Base-by-base conservation (phyloP, 305 asterid species). In the Fraxinus paxiana region DNA sequence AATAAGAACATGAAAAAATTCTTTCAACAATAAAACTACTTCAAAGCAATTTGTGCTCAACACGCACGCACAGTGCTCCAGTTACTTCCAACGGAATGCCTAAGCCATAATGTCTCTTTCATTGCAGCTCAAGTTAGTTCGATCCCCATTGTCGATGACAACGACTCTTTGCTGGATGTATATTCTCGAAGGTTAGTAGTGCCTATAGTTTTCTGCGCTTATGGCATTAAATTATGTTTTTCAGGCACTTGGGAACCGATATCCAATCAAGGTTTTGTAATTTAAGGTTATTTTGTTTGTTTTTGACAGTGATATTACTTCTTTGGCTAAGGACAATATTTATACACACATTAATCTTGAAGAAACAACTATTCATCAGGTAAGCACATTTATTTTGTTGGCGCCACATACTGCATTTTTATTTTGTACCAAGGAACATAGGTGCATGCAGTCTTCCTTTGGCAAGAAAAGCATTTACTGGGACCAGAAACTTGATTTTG, bases 91-190 rank as follows among this genome's bases (percentile, higher is more conserved):
- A 37, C n/a, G 3, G 46, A 41, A 41, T 59, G 73, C 41, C 46
- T 73, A 43, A 10, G 61, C 77, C 73, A 18, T 71, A 35, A 35
- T 59, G 20, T 63, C 84, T 24, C 77, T 46, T 79, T 71, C 54
- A 85, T 84, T 82, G 92, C 98, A 95, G 98, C 90, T 10, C 97
- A 91, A 90, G 98, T 93, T 85, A 91, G 97, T 86, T 90, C 99
- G 26, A 89, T 95, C 69, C 99, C 98, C 22, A 88, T 95, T 76
- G 98, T 94, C 38, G 99, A 95, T 84, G 98, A 94, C 70, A 90
- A 91, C 80, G 95, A 94, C 92, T 90, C 98, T 59, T 82, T 95
- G 83, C 79, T 94, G 91, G 98, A 94, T 84, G 86, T 95, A 78
- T 95, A 95, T 88, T 89, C 97, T 71, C 90, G 98, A 88, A 95